Evolutionary conservation across 139 green algal species (phyloP), one percentile per base, ranked within the genome.

Genomic region (Chlorokybus atmophyticus): DNA sequence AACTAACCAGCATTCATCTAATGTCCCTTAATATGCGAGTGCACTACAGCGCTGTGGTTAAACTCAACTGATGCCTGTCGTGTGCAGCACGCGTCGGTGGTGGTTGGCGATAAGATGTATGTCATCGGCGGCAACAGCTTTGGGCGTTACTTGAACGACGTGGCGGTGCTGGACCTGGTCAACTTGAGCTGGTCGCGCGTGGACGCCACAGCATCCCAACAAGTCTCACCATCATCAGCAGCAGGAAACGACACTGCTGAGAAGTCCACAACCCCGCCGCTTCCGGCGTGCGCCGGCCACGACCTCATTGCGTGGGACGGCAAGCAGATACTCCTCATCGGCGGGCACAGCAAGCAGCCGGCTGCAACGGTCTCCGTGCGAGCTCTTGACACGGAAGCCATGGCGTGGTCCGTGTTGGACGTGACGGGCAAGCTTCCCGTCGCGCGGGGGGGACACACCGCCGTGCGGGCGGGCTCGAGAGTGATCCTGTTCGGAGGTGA

Each of bases 101-200:
- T 93, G 3, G 1, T 95, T 27, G 77, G 75, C 4, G 48, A 40
- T 30, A 58, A 64, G 25, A 61, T 94, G 44, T 90, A 78, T 48
- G 14, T 95, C 0, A 54, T 95, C 1, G 87, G 85, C 0, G 87
- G 87, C 17, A 93, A 93, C 68, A 86, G 79, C 50, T 73, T 81
- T 87, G 87, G 87, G 1, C 73, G 87, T 2, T 94, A 93, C 62
- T 58, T 95, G 28, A 70, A 53, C 7, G 87, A 95, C 63, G 57
- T 85, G 29, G 93, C 83, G 88, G 29, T 67, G 8, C 74, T 95
- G 49, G 76, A 94, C 55, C 62, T 93, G 31, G 55, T 75, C 32
- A 79, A 32, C 7, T 60, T 91, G 7, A 52, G 68, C 3, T 95
- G 87, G 87, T 63, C 29, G 1, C 65, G 66, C 1, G 23, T 67